Conservation (phyloP, 371 early-diverging fungal genomes). For the Capillidium rhysosporum region DNA sequence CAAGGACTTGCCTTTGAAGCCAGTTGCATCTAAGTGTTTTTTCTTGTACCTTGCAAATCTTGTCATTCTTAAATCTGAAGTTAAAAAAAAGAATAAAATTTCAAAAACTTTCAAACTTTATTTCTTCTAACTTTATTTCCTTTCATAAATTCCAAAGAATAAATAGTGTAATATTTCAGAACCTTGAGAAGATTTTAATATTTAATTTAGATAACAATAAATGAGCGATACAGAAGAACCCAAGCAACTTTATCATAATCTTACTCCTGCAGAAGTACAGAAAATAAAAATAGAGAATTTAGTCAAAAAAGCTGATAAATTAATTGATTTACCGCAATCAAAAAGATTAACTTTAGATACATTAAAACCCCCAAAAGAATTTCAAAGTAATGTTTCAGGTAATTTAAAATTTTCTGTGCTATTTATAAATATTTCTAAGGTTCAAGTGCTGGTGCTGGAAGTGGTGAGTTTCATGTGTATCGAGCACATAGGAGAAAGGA, state of each 20-base stretch:
- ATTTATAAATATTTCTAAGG: conserved; percentile 16
- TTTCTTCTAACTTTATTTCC: no score
- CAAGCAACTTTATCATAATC: neutral
- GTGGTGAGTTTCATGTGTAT: conserved; percentile 92
- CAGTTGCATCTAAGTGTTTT: conserved; percentile 17
- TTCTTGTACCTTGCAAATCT: conserved; percentile 10
- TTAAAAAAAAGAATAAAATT: neutral
- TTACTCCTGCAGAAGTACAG: conserved; percentile 22
- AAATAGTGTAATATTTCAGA: no score
- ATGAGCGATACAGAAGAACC: no score
- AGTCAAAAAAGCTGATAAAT: conserved; percentile 60
- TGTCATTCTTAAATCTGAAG: neutral
- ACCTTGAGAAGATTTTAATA: no score
- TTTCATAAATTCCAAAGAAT: no score
- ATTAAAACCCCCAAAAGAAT: conserved; percentile 45
- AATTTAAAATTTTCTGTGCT: conserved; percentile 1
- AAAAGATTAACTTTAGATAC: conserved; percentile 12
- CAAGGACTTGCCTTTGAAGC: conserved; percentile 12
- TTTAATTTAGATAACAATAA: no score
- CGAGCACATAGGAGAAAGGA: conserved; percentile 75
- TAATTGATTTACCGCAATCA: conserved; percentile 39
- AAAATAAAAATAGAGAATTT: conserved; percentile 45
- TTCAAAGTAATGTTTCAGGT: conserved; percentile 63
- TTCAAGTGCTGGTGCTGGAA: conserved; percentile 90
- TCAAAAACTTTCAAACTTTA: no score